These are phyloP conservation scores for Zancudomyces culisetae DNA, from an alignment of 371 early-diverging fungal species.

Conservation along the genomic window DNA sequence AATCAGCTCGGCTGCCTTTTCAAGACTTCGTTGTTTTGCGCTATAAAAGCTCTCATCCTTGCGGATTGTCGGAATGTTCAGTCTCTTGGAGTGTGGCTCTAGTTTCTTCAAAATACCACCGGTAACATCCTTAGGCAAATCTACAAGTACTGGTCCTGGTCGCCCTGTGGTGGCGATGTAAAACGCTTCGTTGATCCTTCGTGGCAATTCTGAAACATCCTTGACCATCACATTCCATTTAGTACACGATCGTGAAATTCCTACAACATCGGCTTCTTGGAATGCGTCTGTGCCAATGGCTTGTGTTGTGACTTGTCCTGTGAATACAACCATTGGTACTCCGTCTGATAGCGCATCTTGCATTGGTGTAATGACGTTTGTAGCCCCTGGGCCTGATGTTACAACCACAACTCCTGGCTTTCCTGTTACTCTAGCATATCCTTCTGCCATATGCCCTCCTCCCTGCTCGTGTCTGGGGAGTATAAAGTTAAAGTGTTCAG, in stretches of 20 bases:
- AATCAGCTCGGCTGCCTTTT: constrained; percentile 57
- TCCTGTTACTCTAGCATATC: constrained; percentile 85
- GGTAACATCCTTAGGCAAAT: constrained; percentile 93
- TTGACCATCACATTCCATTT: constrained; percentile 98
- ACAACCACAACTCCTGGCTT: constrained; percentile 90
- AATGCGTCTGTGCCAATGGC: constrained; percentile 93
- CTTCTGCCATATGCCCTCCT: constrained; percentile 96
- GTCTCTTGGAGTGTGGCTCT: constrained; percentile 53
- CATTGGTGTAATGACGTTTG: constrained; percentile 92
- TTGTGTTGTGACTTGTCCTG: constrained; percentile 80
- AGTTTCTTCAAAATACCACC: constrained; percentile 69
- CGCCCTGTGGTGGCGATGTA: constrained; percentile 88
- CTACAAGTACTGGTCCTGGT: constrained; percentile 92
- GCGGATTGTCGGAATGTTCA: constrained; percentile 33
- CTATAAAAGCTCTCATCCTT: constrained; percentile 14
- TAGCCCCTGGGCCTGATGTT: constrained; percentile 95
- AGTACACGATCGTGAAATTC: constrained; percentile 87
- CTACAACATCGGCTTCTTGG: constrained; percentile 93
- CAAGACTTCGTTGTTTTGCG: constrained; percentile 18
- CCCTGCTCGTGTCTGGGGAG: constrained; percentile 95
- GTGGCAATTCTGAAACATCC: constrained; percentile 83
- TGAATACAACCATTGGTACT: constrained; percentile 83
- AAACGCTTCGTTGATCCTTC: constrained; percentile 92
- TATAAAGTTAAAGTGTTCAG: constrained; percentile 81
- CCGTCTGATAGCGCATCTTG: constrained; percentile 92